Evolutionary conservation across 2,329 filamentous ascomycete species (phyloP).

Genomic region (Pseudocercospora musae): DNA sequence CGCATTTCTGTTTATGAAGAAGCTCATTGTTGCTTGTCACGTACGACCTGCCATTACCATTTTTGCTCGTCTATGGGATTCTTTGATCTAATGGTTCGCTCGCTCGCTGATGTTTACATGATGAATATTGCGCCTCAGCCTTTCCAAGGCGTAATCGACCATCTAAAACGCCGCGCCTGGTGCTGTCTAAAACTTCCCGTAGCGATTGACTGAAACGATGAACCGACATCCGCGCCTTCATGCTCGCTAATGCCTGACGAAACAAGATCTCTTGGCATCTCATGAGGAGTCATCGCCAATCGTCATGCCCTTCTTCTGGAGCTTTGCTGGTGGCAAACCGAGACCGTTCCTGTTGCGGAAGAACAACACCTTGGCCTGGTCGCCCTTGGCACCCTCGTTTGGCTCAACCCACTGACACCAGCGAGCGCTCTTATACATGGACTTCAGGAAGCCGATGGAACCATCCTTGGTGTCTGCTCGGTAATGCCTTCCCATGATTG

Average conservation of each 20-base stretch:
- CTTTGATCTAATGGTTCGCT: background rate
- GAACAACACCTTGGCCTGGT: constrained; percentile 83
- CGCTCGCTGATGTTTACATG: background rate
- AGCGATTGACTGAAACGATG: constrained; percentile 19
- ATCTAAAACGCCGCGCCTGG: constrained; percentile 21
- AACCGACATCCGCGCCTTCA: background rate
- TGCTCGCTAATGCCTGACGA: constrained; percentile 7
- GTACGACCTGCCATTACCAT: constrained; percentile 1
- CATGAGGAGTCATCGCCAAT: constrained; percentile 20
- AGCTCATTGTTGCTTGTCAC: background rate
- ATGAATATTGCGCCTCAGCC: background rate
- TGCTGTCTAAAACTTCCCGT: constrained; percentile 14
- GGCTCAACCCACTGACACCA: constrained; percentile 98
- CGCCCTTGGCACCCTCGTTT: constrained; percentile 72
- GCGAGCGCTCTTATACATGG: constrained; percentile 75
- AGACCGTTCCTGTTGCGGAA: constrained; percentile 92
- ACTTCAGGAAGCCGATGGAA: constrained; percentile 74
- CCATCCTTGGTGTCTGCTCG: constrained; percentile 76
- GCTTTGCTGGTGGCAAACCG: constrained; percentile 56
- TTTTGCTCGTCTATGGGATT: background rate
- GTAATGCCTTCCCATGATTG: constrained; percentile 94
- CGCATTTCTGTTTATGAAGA: background rate
- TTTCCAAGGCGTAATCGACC: background rate
- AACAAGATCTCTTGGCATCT: background rate
- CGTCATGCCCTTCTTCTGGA: constrained; percentile 21